These are phyloP conservation scores for Eleusine indica DNA, from an alignment of 176 grass and related monocot genomes.

Conservation along the genomic window DNA sequence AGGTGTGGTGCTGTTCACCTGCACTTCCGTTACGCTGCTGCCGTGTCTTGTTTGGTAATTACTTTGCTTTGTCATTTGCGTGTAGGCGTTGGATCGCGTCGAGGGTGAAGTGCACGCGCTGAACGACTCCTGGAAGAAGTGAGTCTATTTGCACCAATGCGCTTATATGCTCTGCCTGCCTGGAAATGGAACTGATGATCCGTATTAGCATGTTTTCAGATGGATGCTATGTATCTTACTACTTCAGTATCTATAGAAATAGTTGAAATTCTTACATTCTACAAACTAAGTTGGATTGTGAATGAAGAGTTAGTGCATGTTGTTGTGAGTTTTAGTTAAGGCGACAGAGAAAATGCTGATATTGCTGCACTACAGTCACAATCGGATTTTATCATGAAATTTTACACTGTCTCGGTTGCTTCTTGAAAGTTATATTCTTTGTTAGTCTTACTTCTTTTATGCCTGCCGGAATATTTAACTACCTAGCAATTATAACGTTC, in stretches of 20 bases:
- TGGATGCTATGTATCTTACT: neutral
- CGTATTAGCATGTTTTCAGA: neutral
- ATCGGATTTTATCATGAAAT: neutral
- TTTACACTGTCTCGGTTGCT: neutral
- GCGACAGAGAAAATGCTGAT: neutral
- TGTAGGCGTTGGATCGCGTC: constrained; percentile 85
- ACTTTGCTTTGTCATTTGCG: constrained; percentile 6
- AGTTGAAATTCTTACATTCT: neutral
- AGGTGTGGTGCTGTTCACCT: constrained; percentile 38
- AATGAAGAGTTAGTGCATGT: neutral
- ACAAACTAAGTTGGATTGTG: neutral
- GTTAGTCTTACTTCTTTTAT: neutral
- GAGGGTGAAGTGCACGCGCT: constrained; percentile 78
- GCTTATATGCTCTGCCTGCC: neutral
- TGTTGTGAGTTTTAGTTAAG: neutral
- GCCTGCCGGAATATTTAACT: neutral
- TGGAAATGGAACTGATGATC: neutral
- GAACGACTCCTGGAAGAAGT: constrained; percentile 83
- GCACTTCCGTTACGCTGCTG: neutral
- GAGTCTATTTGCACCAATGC: constrained; percentile 39
- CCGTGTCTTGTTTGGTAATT: constrained; percentile 14
- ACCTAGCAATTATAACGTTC: neutral
- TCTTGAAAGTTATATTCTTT: neutral
- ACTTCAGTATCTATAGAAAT: neutral
- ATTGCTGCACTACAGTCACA: neutral